phyloP scores from a whole-genome alignment of 495 filamentous ascomycete genomes.

The Astrothelium subdiscretum region DNA sequence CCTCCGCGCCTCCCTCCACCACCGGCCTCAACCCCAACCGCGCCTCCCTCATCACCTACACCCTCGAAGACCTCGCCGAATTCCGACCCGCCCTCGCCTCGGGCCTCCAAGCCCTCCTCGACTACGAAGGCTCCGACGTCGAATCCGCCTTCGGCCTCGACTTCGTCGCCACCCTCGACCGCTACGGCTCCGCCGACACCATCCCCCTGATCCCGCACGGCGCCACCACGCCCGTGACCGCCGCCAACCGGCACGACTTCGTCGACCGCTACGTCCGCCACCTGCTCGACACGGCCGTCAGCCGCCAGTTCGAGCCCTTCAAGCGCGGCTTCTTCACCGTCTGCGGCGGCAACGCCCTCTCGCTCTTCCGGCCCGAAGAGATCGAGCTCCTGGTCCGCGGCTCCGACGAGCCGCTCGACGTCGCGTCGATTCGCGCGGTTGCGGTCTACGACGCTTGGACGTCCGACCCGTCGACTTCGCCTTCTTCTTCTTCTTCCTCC shows the following conservation, averaged over 20 bases:
- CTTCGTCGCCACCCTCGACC: constrained; percentile 67
- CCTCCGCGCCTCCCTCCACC: constrained; percentile 48
- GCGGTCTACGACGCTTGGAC: constrained; percentile 76
- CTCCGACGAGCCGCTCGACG: constrained; percentile 75
- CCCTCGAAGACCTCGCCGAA: constrained; percentile 75
- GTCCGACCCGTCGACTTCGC: constrained; percentile 16
- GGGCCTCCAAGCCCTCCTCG: constrained; percentile 64
- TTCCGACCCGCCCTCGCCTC: constrained; percentile 67
- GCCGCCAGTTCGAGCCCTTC: constrained; percentile 86
- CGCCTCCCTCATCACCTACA: constrained; percentile 53
- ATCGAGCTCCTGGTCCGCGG: constrained; percentile 84
- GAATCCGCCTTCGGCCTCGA: constrained; percentile 71
- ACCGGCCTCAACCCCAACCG: constrained; percentile 29
- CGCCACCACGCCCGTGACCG: constrained; percentile 68
- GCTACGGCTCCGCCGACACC: constrained; percentile 56
- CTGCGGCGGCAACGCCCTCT: constrained; percentile 79
- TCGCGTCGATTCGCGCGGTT: constrained; percentile 61
- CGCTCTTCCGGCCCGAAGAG: constrained; percentile 86
- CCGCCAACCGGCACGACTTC: constrained; percentile 73
- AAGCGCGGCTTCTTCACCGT: constrained; percentile 92
- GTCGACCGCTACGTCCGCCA: constrained; percentile 80
- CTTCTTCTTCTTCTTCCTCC: not conserved
- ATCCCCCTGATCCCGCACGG: constrained; percentile 68
- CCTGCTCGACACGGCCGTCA: constrained; percentile 66
- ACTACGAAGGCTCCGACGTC: constrained; percentile 70